Conservation (phyloP, 192 early-diverging fungal species). For the Coemansia sp. region DNA sequence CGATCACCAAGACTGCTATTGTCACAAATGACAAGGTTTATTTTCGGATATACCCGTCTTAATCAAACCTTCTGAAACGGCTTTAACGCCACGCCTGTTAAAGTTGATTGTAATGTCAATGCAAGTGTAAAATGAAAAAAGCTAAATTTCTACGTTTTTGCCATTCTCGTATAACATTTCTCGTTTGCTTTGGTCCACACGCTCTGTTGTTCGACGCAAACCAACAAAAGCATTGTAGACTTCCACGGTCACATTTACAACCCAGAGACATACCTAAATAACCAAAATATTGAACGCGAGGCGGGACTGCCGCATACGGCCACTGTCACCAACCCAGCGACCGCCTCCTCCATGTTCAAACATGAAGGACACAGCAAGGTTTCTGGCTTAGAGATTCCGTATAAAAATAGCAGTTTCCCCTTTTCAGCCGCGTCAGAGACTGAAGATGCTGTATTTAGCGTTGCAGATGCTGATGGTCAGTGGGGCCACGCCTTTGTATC, state of each 20-base stretch:
- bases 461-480: slow-evolving; percentile 20
- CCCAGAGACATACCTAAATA: background rate
- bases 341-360: background rate
- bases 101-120: background rate
- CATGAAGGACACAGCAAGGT: too few relatives aligned
- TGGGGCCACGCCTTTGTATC: slow-evolving; percentile 40
- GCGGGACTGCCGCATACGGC: slow-evolving; percentile 5
- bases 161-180: background rate
- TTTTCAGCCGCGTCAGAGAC: background rate
- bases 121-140: background rate
- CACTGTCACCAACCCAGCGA: background rate
- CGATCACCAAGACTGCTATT: background rate
- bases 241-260: background rate
- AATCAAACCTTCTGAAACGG: background rate
- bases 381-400: background rate
- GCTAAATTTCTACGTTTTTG: background rate
- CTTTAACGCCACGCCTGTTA: background rate
- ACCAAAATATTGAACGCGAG: slow-evolving; percentile 12
- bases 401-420: background rate
- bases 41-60: background rate
- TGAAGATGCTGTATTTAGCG: slow-evolving; percentile 20
- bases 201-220: background rate
- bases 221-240: slow-evolving; percentile 3
- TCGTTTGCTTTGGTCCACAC: background rate
- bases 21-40: background rate